Evolutionary conservation across 805 yeast genomes (phyloP), one percentile per base, ranked within the genome.

Genomic region (Maudiozyma bulderi): DNA sequence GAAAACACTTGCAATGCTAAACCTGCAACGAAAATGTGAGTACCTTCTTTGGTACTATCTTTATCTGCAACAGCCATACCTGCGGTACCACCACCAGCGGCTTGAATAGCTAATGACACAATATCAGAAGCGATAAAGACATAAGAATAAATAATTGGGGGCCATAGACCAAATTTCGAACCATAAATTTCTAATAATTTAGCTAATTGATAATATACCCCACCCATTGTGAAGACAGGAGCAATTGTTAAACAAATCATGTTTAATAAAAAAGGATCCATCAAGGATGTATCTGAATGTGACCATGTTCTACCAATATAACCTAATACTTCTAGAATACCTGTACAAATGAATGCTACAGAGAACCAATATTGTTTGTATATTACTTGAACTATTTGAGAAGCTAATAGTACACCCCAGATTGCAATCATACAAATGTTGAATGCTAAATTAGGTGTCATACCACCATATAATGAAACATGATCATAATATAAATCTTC

Each of bases 181-280:
- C 87, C 87, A 57, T 78, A 80, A 1, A 86, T 64, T 49, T 82
- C 79, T 44, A 81, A 70, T 45, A 84, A 56, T 64, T 86, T 84
- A 6, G 84, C 88, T 54, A 88, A 66, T 47, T 81, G 71, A 54
- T 75, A 83, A 66, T 88, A 89, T 3, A 88, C 72, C 1, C 91
- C 95, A 4, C 85, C 96, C 86, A 86, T 84, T 43, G 85, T 70
- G 62, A 88, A 84, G 20, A 86, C 87, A 0, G 96, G 96, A 0
- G 87, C 91, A 44, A 88, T 65, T 0, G 91, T 86, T 49, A 87
- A 67, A 57, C 82, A 73, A 48, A 81, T 75, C 53, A 83, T 75
- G 63, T 88, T 95, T 57, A 81, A 66, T 41, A 84, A 59, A 58
- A 73, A 88, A 31, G 72, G 68, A 46, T 73, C 62, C 40, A 66